Evolutionary conservation across 805 yeast genomes (phyloP), one percentile per base, ranked within the genome.

Genomic region (Monosporozyma yasuniensis): DNA sequence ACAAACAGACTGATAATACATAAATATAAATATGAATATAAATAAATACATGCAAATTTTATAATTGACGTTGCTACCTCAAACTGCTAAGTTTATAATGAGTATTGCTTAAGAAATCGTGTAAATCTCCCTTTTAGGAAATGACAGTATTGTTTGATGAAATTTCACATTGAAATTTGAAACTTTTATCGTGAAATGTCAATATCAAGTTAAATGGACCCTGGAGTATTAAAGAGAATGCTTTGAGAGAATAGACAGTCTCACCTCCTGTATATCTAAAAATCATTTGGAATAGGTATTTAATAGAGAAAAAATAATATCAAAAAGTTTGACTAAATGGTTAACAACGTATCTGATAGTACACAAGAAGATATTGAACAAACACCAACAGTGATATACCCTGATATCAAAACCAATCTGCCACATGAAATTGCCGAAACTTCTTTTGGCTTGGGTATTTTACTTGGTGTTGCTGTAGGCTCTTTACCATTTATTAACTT

Each of bases 401-500:
- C 75, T 4, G 63, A 69, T 51, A 66, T 74, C 9, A 52, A 54
- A 7, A 59, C 61, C 22, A 77, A 78, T 52, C 72, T 76, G 12
- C 62, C 75, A 7, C 67, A 74, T 39, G 67, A 69, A 44, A 65
- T 78, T 3, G 65, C 79, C 0, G 49, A 64, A 1, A 78, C 80
- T 1, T 67, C 83, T 0, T 69, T 69, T 16, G 27, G 61, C 0
- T 57, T 79, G 2, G 84, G 84, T 0, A 50, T 61, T 0, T 25
- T 71, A 1, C 57, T 71, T 10, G 84, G 84, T 0, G 39, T 61
- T 1, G 62, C 73, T 0, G 4, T 70, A 0, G 68, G 70, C 0
- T 48, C 68, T 0, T 6, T 69, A 2, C 61, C 67, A 4, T 49
- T 54, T 10, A 47, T 65, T 2, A 49, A 50, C 1, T 67, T 72